These are phyloP conservation scores for Diaporthe nobilis DNA, from an alignment of 2,329 filamentous ascomycete genomes.

Conservation along the genomic window DNA sequence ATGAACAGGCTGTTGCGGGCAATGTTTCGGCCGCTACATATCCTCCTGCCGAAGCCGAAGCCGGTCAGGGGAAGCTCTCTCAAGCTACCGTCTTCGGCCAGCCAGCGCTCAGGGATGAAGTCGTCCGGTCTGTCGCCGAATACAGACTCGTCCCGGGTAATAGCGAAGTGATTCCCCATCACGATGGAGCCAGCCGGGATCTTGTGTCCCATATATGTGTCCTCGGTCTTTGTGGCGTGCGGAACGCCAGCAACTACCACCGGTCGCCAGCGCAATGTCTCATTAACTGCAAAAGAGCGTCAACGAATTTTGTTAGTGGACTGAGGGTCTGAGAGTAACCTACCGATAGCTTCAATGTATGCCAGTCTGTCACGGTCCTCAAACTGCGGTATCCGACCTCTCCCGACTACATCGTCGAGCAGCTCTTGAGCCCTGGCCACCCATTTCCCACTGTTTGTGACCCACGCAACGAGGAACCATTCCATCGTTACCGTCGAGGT, in stretches of 20 bases:
- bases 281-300: neutral
- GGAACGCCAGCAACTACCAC: neutral
- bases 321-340: no score
- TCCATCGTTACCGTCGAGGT: neutral
- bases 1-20: neutral
- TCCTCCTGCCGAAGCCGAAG: neutral
- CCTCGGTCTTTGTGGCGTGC: neutral
- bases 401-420: neutral
- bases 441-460: neutral
- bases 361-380: neutral
- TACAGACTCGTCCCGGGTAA: neutral
- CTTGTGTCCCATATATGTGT: neutral
- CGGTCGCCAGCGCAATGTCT: constrained; percentile 4
- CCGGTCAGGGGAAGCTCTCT: neutral
- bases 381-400: neutral
- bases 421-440: neutral
- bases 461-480: neutral
- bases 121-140: neutral
- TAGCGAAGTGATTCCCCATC: neutral
- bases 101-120: constrained; percentile 6
- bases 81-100: neutral
- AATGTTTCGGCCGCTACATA: neutral
- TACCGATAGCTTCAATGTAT: constrained; percentile 3
- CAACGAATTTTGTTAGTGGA: accelerated
- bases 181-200: neutral